These are phyloP conservation scores for Penicillium herquei DNA, from an alignment of 495 filamentous ascomycete species.

Conservation along the genomic window DNA sequence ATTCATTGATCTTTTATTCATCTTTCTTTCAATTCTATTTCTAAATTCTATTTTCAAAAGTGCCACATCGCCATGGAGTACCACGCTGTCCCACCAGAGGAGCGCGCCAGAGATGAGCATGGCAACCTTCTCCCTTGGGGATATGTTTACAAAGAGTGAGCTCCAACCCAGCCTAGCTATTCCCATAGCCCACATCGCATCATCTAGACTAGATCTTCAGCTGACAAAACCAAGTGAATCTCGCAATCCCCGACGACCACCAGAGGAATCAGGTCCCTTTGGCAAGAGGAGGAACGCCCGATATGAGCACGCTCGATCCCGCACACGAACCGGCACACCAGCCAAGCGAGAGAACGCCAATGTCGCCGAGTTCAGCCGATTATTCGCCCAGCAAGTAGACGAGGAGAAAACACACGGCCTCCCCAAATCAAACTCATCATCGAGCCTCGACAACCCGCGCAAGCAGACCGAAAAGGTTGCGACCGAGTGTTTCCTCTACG, in stretches of 20 bases:
- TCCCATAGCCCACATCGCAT: background rate
- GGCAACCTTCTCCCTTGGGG: conserved; percentile 61
- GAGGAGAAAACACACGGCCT: conserved; percentile 36
- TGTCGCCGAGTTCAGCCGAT: conserved; percentile 49
- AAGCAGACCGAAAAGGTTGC: conserved; percentile 58
- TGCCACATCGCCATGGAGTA: conserved; percentile 51
- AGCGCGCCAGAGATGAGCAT: conserved; percentile 59
- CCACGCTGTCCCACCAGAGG: conserved; percentile 63
- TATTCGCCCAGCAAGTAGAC: conserved; percentile 46
- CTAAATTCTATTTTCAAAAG: background rate
- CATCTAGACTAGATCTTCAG: background rate
- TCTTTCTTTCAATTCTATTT: background rate
- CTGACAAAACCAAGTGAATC: conserved; percentile 32
- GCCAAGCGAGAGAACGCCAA: conserved; percentile 59
- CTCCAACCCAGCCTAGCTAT: conserved; percentile 1
- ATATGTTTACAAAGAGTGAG: conserved; percentile 60
- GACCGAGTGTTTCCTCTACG: conserved; percentile 79
- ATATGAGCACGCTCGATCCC: conserved; percentile 50
- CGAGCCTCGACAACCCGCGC: conserved; percentile 39
- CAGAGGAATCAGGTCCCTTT: conserved; percentile 64
- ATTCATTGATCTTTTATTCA: background rate
- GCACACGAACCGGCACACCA: conserved; percentile 59
- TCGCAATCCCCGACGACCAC: conserved; percentile 48
- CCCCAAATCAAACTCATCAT: conserved; percentile 44
- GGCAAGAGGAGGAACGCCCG: conserved; percentile 53